Conservation (phyloP, 1,139 yeast species). For the Geotrichum restrictum region DNA sequence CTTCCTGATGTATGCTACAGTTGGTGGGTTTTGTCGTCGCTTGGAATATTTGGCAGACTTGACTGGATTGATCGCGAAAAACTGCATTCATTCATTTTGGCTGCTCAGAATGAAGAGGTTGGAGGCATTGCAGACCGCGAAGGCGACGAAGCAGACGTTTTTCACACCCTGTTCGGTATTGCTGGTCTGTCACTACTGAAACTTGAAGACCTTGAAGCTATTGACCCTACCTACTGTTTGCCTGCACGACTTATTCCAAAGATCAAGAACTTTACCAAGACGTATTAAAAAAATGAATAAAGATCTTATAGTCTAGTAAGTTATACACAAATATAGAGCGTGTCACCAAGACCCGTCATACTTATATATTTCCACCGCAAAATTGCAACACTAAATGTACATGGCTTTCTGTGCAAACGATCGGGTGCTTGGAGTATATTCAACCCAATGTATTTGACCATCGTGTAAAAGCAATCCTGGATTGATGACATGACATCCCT, state of each 20-base stretch:
- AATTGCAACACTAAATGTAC: constrained; percentile 17
- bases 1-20: constrained; percentile 94
- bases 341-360: too few relatives aligned
- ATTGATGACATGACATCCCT: constrained; percentile 77
- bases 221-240: constrained; percentile 87
- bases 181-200: constrained; percentile 80
- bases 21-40: constrained; percentile 93
- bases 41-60: constrained; percentile 60
- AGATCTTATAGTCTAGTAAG: too few relatives aligned
- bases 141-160: constrained; percentile 87
- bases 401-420: constrained; percentile 27
- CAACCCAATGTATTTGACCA: constrained; percentile 58
- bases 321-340: too few relatives aligned
- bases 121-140: constrained; percentile 95
- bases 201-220: constrained; percentile 49
- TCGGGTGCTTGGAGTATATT: constrained; percentile 60
- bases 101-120: constrained; percentile 67
- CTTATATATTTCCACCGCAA: too few relatives aligned
- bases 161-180: constrained; percentile 85
- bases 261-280: constrained; percentile 15
- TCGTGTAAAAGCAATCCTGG: constrained; percentile 55
- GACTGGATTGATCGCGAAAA: constrained; percentile 71
- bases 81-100: constrained; percentile 61
- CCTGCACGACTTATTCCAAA: constrained; percentile 47
- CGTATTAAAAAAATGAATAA: constrained; percentile 7